Percentiles rank a stretch among this genome's conserved stretches.
These are phyloP conservation scores for Taiozyma sp. DNA, from an alignment of 1,139 yeast genomes.

Conservation along the genomic window DNA sequence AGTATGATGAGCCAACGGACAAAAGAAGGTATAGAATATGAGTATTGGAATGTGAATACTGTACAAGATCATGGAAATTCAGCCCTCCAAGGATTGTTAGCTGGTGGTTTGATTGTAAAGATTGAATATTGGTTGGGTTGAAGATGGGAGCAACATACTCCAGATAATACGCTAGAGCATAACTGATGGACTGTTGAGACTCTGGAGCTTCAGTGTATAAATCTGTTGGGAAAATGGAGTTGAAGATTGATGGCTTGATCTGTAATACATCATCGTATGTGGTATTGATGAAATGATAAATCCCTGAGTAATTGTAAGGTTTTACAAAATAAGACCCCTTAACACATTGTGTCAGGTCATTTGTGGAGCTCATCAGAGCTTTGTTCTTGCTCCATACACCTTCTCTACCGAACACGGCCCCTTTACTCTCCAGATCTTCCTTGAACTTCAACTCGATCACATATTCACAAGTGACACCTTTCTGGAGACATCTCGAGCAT, in stretches of 20 bases:
- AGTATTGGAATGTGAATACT: constrained; percentile 2
- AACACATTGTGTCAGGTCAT: constrained; percentile 2
- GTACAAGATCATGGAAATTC: constrained; percentile 4
- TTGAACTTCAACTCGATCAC: constrained; percentile 4
- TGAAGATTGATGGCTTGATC: background rate
- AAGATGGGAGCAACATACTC: constrained; percentile 9
- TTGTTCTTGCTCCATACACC: constrained; percentile 8
- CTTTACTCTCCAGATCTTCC: constrained; percentile 6
- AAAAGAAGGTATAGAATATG: constrained; percentile 5
- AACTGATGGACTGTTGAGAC: background rate
- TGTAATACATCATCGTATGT: background rate
- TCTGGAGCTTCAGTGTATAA: background rate
- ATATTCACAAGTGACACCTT: constrained; percentile 4
- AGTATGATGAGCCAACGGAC: constrained; percentile 7
- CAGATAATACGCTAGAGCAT: constrained; percentile 7
- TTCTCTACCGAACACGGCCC: constrained; percentile 11
- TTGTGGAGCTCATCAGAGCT: background rate
- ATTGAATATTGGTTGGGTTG: constrained; percentile 4
- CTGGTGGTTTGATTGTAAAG: background rate
- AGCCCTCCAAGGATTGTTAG: background rate
- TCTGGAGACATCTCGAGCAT: constrained; percentile 5
- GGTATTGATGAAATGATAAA: constrained; percentile 4
- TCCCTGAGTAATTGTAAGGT: background rate
- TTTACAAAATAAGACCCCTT: background rate
- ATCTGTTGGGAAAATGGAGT: background rate